Base-by-base conservation (phyloP, 1,284 basidiomycete genomes). In the Marasmius sp. region DNA sequence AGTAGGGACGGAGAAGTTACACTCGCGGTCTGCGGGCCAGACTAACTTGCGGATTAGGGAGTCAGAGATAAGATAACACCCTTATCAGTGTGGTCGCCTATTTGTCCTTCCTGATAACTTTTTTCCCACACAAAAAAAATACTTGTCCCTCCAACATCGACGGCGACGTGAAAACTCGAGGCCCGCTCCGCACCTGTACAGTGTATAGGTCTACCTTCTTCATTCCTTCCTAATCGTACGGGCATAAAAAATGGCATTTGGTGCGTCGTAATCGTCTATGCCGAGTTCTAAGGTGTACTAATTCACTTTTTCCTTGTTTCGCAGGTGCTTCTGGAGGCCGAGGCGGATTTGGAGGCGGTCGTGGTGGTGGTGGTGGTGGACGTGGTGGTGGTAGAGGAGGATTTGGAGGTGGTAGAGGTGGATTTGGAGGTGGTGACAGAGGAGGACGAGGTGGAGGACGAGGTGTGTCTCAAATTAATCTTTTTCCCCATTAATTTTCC, bases 261-360 rank as follows among this genome's bases (percentile, higher is more conserved):
- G 69, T 70, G 54, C 52, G 66, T 41, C 37, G 36, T n/a, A 27
- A 12, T 56, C 33, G 38, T 54, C 3, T 38, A 22, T 38, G 16
- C 12, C 18, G 49, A n/a, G 8, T 8, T 18, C 20, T 38, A 52
- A 37, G 10, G 61, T 58, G 33, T 14, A 14, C 22, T 45, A 45
- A 33, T 11, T 11, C 8, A 51, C 61, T 56, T n/a, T 36, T 33
- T 22, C 14, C n/a, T n/a, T 20, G 34, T 34, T 38, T 18, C 37
- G 6, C 49, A 84, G 83, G 83, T 69, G 79, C 74, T 76, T 77
- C 83, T 70, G 83, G 83, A 61, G 81, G 81, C 65, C 82, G 84
- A 62, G 84, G 84, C 57, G 84, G 83, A 66, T 84, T 83, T 72
- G 77, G 81, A 63, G 76, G 76, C 60, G 70, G 77, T 60, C 70